Base-by-base conservation (phyloP, 805 yeast genomes). In the Kluyveromyces aestuarii region DNA sequence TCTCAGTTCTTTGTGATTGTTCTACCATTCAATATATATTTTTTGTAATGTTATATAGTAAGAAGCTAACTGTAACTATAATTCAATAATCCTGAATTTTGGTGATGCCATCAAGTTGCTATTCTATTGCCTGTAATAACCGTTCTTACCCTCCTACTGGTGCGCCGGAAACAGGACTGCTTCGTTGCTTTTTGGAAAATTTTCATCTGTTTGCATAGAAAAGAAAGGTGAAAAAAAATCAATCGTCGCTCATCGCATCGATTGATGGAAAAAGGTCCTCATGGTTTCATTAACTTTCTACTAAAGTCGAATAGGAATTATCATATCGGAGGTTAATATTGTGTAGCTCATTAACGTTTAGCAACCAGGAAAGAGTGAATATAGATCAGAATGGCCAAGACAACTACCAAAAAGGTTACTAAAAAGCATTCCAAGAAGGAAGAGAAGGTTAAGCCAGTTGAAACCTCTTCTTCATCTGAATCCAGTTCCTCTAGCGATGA, bases 381-480 rank as follows among this genome's bases (percentile, higher is more conserved):
- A 10, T 11, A 30, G 14, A 30, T 30, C 35, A 43, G 33, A 27
- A 38, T 43, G 16, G 35, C 46, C 25, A 49, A 60, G 57, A 62
- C 61, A 59, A 59, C 51, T 38, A 52, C 61, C 49, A 62, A 64
- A 58, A 58, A 58, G 54, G 40, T 38, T 17, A 13, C 40, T 19
- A 38, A 38, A 27, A 25, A 25, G 35, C 11, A 10, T 3, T 30
- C 35, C 7, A 41, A 51, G 46, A 54, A 55, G 53, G 54, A 52
- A 44, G 55, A 55, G 50, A 46, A 44, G 25, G 56, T 52, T 35
- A 58, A 54, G 39, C 58, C 60, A 27, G 48, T 33, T 45, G 46
- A 25, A 51, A 55, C 44, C 35, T 49, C 55, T 35, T 48, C 50
- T 2, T 38, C 49, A 19, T 48, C 55, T 14, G 39, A 45, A 1